These are phyloP conservation scores for Saxophila tyrrhenica DNA, from an alignment of 495 filamentous ascomycete genomes.

Conservation along the genomic window DNA sequence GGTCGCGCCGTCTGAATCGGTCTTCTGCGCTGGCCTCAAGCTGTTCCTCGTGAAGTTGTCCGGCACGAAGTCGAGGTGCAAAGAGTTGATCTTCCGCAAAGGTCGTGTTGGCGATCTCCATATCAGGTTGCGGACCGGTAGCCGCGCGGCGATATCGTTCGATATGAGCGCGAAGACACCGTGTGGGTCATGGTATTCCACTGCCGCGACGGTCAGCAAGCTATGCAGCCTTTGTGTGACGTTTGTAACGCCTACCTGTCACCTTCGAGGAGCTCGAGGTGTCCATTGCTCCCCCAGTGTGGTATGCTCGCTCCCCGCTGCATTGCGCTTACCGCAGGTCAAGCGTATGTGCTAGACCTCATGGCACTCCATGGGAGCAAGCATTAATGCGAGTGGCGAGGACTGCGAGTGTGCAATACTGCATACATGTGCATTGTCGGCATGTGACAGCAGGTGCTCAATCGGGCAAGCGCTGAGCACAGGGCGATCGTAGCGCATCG, in stretches of 20 bases:
- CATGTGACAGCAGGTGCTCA: too few relatives aligned
- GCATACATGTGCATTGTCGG: too few relatives aligned
- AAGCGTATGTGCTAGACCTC: background rate
- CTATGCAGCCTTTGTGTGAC: background rate
- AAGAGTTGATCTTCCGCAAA: slow-evolving; percentile 78
- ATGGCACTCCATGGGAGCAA: too few relatives aligned
- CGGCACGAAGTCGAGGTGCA: slow-evolving; percentile 77
- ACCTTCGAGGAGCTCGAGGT: slow-evolving; percentile 58
- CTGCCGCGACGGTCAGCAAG: slow-evolving; percentile 13
- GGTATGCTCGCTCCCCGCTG: slow-evolving; percentile 2
- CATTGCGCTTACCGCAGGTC: slow-evolving; percentile 10
- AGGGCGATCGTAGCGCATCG: too few relatives aligned
- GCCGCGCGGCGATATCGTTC: slow-evolving; percentile 57
- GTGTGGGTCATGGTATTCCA: slow-evolving; percentile 76
- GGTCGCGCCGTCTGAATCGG: slow-evolving; percentile 9
- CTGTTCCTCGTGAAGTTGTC: slow-evolving; percentile 12
- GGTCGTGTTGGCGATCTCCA: slow-evolving; percentile 93
- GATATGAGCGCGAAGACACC: slow-evolving; percentile 74
- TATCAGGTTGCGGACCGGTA: slow-evolving; percentile 86
- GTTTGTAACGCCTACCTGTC: slow-evolving; percentile 40
- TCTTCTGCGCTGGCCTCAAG: slow-evolving; percentile 4
- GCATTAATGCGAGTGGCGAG: too few relatives aligned
- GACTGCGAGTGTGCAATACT: too few relatives aligned
- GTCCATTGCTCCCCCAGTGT: slow-evolving; percentile 24
- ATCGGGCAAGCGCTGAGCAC: too few relatives aligned